Base-by-base conservation (phyloP, 1,284 basidiomycete genomes). In the Cystobasidium sp. region DNA sequence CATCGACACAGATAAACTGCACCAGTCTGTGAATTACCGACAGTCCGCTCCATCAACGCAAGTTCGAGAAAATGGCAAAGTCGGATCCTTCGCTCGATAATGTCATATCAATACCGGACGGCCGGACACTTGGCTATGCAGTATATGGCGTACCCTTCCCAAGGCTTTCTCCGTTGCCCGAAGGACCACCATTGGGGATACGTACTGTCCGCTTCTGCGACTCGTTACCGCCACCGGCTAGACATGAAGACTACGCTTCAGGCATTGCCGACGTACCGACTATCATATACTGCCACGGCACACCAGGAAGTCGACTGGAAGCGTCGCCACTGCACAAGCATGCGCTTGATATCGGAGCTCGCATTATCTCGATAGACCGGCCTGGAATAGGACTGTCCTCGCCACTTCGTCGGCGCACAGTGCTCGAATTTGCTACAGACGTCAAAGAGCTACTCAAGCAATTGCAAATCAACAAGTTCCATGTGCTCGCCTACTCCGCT, bases 231-330 rank as follows among this genome's bases (percentile, higher is more conserved):
- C 12, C 46, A 14, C 46, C 14, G n/a, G 12, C 46, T 1, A 49
- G 46, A 14, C 12, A 12, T 14, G 46, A 49, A 49, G 12, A 49
- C n/a, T 14, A n/a, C 22, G 18, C 10, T 20, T 55, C 24, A 55
- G 53, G 10, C 24, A 20, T 16, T 55, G 22, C 14, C 22, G 53
- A 55, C 24, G 53, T 55, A 20, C 53, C 58, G 2, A 61, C 58
- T 61, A 51, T 73, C 51, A 49, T 73, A 37, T 64, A 53, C 39
- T 73, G 68, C 46, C 70, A 73, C 53, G 70, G 70, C 39, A 52
- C 49, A 31, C 53, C 31, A 24, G 46, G 46, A 14, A 22, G 61
- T 31, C 41, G 70, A 20, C 20, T 66, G 14, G 61, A 73, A 67
- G 62, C 51, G 6, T 20, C 43, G 22, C 18, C 18, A 16, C 53